Evolutionary conservation across 768 basidiomycete genomes (phyloP), one percentile per base, ranked within the genome.

Genomic region (Cystobasidium onofrii): DNA sequence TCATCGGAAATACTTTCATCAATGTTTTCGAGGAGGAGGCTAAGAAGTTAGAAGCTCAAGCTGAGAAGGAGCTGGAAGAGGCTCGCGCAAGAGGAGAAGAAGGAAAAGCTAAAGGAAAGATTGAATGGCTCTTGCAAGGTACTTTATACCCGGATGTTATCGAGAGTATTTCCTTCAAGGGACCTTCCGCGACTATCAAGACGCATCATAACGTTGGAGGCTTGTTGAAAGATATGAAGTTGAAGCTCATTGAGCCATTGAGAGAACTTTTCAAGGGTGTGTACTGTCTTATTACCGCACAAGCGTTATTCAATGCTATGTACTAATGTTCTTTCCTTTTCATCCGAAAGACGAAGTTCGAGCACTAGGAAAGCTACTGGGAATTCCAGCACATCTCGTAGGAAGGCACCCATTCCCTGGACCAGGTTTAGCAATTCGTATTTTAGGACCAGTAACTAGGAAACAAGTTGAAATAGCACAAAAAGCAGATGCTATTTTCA

Each of bases 191-290:
- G 44, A 98, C 95, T 12, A 99, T 99, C 85, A 99, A 99, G 85
- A 98, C 96, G 1, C 96, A 99, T 81, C 96, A 98, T 81, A 99
- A 99, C 77, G 96, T 98, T 76, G 96, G 96, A 33, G 95, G 95
- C 1, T 84, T 99, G 64, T 85, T 97, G 75, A 90, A 90, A 80
- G 89, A 98, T 82, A 99, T 98, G 96, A 96, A 92, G 82, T 86
- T 99, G 78, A 98, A 98, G 84, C 85, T 99, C 63, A 98, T 99
- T 77, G 96, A 99, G 83, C 96, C 96, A 23, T 83, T 99, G 43
- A 86, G 96, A 41, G 96, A 98, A 83, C 85, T 99, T 20, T 99
- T 99, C 87, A 98, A 99, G 85, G 96, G 95, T 91, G 76, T 27
- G 84, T 62, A 4, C n/a, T n/a, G n/a, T n/a, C n/a, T n/a, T n/a